Percentiles rank a stretch among this genome's conserved stretches.
Evolutionary conservation across 129 eudicot species (phyloP).

Genomic region (Logfia minima): DNA sequence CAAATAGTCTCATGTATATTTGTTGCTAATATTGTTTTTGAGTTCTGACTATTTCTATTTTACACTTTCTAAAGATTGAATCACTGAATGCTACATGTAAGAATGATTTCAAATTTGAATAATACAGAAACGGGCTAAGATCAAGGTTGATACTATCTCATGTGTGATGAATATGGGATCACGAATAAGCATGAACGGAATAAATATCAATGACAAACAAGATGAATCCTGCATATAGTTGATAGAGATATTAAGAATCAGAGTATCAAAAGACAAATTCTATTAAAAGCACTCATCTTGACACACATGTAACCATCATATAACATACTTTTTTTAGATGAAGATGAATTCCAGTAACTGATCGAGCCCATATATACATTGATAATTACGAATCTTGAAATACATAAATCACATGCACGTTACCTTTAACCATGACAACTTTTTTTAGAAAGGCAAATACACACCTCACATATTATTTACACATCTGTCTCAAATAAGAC

Average conservation of each 20-base stretch:
- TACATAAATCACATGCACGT: neutral
- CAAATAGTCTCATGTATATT: neutral
- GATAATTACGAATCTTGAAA: neutral
- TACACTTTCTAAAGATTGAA: neutral
- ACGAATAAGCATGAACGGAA: neutral
- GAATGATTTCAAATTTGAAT: neutral
- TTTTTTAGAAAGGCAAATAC: neutral
- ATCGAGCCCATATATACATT: neutral
- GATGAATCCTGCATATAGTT: neutral
- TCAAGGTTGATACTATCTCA: neutral
- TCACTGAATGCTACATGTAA: neutral
- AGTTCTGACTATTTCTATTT: neutral
- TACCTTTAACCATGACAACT: neutral
- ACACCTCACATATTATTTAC: neutral
- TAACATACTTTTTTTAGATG: neutral
- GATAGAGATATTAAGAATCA: neutral
- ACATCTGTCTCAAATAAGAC: neutral
- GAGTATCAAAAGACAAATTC: neutral
- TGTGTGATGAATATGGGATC: neutral
- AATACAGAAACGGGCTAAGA: neutral
- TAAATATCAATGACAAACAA: neutral
- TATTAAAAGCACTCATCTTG: neutral
- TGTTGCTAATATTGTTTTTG: slow-evolving; percentile 2
- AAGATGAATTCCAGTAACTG: neutral
- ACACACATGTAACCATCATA: neutral